Evolutionary conservation across 306 rosid species (phyloP).

Genomic region (Medicago arabica): DNA sequence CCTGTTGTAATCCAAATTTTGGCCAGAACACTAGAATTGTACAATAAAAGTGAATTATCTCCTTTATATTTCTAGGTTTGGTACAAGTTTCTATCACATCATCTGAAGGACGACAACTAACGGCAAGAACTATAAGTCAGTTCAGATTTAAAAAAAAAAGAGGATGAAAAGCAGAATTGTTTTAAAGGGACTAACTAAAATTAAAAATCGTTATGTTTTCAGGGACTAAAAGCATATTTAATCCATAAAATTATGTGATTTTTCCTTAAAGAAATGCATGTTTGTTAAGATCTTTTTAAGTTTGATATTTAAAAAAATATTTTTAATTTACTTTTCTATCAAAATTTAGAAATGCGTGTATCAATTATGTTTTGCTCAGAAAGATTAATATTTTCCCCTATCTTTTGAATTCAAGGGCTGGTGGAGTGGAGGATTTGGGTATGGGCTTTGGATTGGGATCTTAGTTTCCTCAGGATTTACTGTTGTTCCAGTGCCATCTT

Average conservation of each 20-base stretch:
- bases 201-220: neutral
- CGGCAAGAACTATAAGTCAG: too few relatives aligned
- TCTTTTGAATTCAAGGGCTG: conserved; percentile 70
- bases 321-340: neutral
- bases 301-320: neutral
- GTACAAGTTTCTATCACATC: too few relatives aligned
- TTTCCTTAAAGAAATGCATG: conserved; percentile 9
- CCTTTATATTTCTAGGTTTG: too few relatives aligned
- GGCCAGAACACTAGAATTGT: too few relatives aligned
- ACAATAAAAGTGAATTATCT: too few relatives aligned
- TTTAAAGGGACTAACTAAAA: neutral
- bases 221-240: neutral
- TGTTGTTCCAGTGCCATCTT: conserved; percentile 85
- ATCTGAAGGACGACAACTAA: too few relatives aligned
- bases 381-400: conserved; percentile 16
- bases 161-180: too few relatives aligned
- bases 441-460: conserved; percentile 93
- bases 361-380: conserved; percentile 15
- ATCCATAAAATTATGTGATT: neutral
- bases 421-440: conserved; percentile 99
- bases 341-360: conserved; percentile 26
- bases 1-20: too few relatives aligned
- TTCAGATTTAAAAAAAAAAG: too few relatives aligned
- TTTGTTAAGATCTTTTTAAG: conserved; percentile 7
- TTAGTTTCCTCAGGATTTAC: conserved; percentile 84